Percentiles rank a stretch among this genome's conserved stretches.
Evolutionary conservation across 2,329 filamentous ascomycete species (phyloP).

Genomic region (Calonectria pteridis): DNA sequence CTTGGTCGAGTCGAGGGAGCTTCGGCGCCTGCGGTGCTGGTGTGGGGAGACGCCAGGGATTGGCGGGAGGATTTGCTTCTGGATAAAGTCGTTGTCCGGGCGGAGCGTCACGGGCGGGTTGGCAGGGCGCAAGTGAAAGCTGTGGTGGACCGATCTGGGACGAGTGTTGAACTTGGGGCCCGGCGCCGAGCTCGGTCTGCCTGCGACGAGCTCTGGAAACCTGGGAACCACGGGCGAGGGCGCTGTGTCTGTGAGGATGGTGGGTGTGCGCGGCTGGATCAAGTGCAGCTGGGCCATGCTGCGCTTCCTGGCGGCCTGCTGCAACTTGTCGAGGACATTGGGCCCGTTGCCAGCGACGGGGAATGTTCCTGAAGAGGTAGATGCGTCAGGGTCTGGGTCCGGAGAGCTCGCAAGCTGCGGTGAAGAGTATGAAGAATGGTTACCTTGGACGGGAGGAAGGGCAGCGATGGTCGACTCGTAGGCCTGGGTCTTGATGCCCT

Average conservation of each 20-base stretch:
- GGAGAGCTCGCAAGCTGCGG: conserved; percentile 4
- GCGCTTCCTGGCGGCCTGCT: conserved; percentile 43
- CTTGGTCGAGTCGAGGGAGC: conserved; percentile 36
- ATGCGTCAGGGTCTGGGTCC: conserved; percentile 4
- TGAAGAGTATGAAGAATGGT: neutral
- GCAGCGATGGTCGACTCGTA: conserved; percentile 43
- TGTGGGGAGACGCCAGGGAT: conserved; percentile 35
- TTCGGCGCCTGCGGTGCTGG: conserved; percentile 35
- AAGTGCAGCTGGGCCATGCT: conserved; percentile 39
- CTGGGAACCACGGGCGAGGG: conserved; percentile 35
- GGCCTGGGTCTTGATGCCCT: conserved; percentile 37
- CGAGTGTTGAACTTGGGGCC: conserved; percentile 19
- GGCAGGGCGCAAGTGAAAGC: conserved; percentile 34
- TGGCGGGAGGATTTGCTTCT: conserved; percentile 32
- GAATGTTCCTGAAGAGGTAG: conserved; percentile 37
- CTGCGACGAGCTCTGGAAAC: conserved; percentile 26
- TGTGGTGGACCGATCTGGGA: conserved; percentile 29
- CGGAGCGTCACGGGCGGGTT: conserved; percentile 33
- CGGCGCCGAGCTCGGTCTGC: conserved; percentile 40
- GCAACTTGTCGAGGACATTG: conserved; percentile 42
- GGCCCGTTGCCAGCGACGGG: conserved; percentile 44
- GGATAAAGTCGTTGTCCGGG: conserved; percentile 29
- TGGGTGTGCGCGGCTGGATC: neutral
- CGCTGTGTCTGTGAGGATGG: conserved; percentile 19
- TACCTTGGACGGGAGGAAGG: conserved; percentile 42